phyloP scores from a whole-genome alignment of 495 filamentous ascomycete genomes.

The Aspergillus leporis region DNA sequence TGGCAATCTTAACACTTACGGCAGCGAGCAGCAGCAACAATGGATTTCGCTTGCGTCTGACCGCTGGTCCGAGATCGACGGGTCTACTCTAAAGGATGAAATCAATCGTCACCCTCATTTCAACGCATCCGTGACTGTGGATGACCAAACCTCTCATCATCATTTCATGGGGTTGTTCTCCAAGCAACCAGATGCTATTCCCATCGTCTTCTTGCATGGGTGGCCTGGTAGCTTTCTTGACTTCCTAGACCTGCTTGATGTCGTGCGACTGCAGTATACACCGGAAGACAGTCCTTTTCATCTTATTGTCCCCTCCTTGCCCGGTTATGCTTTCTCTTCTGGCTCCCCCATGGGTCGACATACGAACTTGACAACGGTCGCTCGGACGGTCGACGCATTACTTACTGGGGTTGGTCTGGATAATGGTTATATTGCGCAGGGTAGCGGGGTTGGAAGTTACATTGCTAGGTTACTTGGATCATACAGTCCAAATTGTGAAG shows the following conservation, averaged over 20 bases:
- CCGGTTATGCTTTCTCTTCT: neutral
- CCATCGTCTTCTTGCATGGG: conserved; percentile 5
- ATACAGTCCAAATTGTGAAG: neutral
- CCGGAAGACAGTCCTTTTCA: neutral
- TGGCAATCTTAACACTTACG: neutral
- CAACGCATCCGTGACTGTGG: neutral
- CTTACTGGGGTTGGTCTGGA: neutral
- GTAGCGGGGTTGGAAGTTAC: neutral
- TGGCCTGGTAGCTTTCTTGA: conserved; percentile 1
- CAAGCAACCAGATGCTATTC: neutral
- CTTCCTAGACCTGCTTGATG: neutral
- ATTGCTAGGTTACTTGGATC: neutral
- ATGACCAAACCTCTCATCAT: neutral
- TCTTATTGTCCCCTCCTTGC: neutral
- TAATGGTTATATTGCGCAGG: neutral
- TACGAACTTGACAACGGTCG: neutral
- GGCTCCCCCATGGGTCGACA: neutral
- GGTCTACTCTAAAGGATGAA: neutral
- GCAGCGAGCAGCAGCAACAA: neutral
- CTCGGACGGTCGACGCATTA: neutral
- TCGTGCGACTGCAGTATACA: neutral
- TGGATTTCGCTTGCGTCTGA: neutral
- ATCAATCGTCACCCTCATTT: neutral
- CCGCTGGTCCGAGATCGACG: neutral
- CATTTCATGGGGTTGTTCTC: conserved; percentile 7